Conservation (phyloP, 352 stramenopile species). For the Globisporangium middletonii region DNA sequence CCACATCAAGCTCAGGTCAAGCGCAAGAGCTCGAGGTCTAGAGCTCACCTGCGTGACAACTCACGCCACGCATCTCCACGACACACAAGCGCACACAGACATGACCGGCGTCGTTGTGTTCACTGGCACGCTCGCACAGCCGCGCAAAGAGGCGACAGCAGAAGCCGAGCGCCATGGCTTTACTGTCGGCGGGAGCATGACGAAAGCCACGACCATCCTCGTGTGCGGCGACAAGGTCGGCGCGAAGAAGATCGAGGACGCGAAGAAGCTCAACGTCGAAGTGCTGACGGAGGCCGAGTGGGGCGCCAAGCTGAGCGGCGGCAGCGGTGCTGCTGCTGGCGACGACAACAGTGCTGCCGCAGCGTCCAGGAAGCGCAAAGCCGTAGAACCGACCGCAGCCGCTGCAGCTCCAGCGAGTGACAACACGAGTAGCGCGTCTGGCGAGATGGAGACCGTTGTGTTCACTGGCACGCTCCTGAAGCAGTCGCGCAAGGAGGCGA, state of each 20-base stretch:
- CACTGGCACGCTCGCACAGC: slow-evolving; percentile 41
- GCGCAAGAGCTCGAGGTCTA: no score
- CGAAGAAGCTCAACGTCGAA: slow-evolving; percentile 26
- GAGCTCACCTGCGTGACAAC: background rate
- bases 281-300: slow-evolving; percentile 38
- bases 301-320: slow-evolving; percentile 19
- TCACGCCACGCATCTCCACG: background rate
- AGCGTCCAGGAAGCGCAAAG: slow-evolving; percentile 16
- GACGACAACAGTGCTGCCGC: background rate
- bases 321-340: background rate
- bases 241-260: slow-evolving; percentile 43
- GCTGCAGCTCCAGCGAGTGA: background rate
- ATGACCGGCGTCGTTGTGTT: slow-evolving; percentile 37
- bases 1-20: no score
- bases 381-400: background rate
- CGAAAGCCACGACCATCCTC: slow-evolving; percentile 34
- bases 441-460: slow-evolving; percentile 14
- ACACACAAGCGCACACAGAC: background rate
- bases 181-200: slow-evolving; percentile 27
- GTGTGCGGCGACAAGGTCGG: slow-evolving; percentile 47
- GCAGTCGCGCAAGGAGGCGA: slow-evolving; percentile 25
- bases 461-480: slow-evolving; percentile 25
- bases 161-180: slow-evolving; percentile 34
- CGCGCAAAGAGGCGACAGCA: slow-evolving; percentile 27
- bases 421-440: background rate